phyloP scores from a whole-genome alignment of 1,284 basidiomycete genomes.

The Rhodotorula mucilaginosa region DNA sequence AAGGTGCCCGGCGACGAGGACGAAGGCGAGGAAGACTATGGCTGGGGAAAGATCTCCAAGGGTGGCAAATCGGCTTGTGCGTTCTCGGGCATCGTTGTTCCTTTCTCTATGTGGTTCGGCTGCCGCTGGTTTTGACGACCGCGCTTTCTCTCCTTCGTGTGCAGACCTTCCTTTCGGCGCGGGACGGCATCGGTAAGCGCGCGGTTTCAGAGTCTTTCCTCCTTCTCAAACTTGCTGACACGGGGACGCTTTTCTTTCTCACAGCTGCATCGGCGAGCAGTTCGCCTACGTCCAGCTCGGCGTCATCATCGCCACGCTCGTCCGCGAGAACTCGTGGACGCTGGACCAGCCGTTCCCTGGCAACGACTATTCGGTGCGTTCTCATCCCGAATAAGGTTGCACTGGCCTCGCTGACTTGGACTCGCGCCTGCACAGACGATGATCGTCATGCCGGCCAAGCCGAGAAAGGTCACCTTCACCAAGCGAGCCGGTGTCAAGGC shows the following conservation, averaged over 20 bases:
- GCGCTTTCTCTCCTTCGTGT: background rate
- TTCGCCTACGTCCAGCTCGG: conserved; percentile 95
- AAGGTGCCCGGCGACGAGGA: conserved; percentile 68
- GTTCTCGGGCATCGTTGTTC: conserved; percentile 1
- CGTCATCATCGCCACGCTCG: conserved; percentile 72
- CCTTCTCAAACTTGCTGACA: background rate
- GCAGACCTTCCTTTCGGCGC: conserved; percentile 81
- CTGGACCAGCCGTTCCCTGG: conserved; percentile 68
- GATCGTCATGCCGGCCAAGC: conserved; percentile 65
- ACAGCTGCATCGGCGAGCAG: conserved; percentile 70
- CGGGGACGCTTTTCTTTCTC: background rate
- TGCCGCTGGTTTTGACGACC: background rate
- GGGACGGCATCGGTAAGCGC: conserved; percentile 67
- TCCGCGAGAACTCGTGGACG: conserved; percentile 73
- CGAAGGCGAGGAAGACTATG: conserved; percentile 82
- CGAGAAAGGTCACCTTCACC: conserved; percentile 53
- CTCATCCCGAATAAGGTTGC: background rate
- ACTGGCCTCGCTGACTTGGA: too few species aligned
- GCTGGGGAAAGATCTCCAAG: conserved; percentile 69
- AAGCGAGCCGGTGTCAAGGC: conserved; percentile 3
- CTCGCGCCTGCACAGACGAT: conserved; percentile 56
- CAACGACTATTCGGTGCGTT: conserved; percentile 70
- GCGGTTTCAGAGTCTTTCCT: background rate
- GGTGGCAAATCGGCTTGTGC: conserved; percentile 52
- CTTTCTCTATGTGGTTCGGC: too few species aligned